Evolutionary conservation across 768 basidiomycete species (phyloP).

Genomic region (Rhizopogon vesiculosus): DNA sequence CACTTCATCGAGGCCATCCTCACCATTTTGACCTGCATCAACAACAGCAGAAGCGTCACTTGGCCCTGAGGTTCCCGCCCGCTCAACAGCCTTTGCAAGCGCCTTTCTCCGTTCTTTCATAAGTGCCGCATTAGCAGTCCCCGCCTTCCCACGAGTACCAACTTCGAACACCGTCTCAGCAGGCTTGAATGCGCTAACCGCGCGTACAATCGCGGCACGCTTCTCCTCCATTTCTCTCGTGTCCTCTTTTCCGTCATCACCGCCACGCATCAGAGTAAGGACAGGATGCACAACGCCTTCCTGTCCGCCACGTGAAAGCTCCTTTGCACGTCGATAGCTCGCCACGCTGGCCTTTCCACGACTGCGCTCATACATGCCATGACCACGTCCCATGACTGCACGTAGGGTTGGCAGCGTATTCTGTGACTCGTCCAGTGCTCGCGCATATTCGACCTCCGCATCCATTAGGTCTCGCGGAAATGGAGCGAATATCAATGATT

Average conservation of each 20-base stretch:
- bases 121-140: slow-evolving; percentile 56
- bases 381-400: slow-evolving; percentile 84
- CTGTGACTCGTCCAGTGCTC: slow-evolving; percentile 57
- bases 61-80: slow-evolving; percentile 32
- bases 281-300: slow-evolving; percentile 73
- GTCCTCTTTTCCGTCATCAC: slow-evolving; percentile 30
- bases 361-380: slow-evolving; percentile 91
- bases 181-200: slow-evolving; percentile 81
- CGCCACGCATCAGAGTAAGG: slow-evolving; percentile 37
- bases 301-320: slow-evolving; percentile 59
- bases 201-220: slow-evolving; percentile 61
- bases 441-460: slow-evolving; percentile 78
- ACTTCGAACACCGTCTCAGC: slow-evolving; percentile 90
- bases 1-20: slow-evolving; percentile 20
- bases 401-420: slow-evolving; percentile 62
- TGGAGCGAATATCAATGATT: slow-evolving; percentile 73
- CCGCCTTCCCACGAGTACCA: slow-evolving; percentile 61
- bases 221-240: slow-evolving; percentile 37
- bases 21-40: slow-evolving; percentile 29
- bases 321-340: slow-evolving; percentile 87
- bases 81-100: slow-evolving; percentile 56
- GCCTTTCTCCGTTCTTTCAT: slow-evolving; percentile 90
- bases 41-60: slow-evolving; percentile 25
- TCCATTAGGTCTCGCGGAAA: slow-evolving; percentile 80
- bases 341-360: slow-evolving; percentile 85